Evolutionary conservation across 805 yeast species (phyloP).

Genomic region (Candida dajiaensis): DNA sequence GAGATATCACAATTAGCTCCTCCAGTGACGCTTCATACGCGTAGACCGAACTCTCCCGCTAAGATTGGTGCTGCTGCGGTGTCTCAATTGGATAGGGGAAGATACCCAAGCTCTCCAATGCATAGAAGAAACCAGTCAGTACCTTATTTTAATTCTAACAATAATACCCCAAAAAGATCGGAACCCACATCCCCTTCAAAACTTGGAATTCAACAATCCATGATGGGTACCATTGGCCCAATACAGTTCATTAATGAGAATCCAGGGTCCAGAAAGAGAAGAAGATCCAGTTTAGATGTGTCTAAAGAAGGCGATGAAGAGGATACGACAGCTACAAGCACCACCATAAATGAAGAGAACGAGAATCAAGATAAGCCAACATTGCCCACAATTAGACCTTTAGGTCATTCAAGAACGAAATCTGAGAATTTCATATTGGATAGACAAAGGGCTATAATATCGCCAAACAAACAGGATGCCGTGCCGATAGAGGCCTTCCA

Average conservation of each 20-base stretch:
- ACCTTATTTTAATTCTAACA: slow-evolving; percentile 22
- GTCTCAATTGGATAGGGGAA: slow-evolving; percentile 34
- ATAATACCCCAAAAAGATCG: slow-evolving; percentile 9
- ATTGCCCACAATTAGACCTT: neutral
- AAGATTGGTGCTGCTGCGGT: slow-evolving; percentile 71
- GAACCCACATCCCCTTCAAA: slow-evolving; percentile 15
- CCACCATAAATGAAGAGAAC: neutral
- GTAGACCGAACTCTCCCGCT: slow-evolving; percentile 57
- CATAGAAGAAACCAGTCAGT: slow-evolving; percentile 37
- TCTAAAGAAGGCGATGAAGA: neutral
- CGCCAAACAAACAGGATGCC: neutral
- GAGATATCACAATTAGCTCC: slow-evolving; percentile 13
- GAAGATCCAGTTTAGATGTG: slow-evolving; percentile 14
- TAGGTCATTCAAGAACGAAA: slow-evolving; percentile 15
- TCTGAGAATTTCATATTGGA: slow-evolving; percentile 15
- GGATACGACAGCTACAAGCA: neutral
- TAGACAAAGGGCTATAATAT: neutral
- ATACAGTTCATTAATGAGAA: slow-evolving; percentile 25
- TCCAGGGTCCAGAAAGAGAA: slow-evolving; percentile 23
- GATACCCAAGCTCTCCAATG: slow-evolving; percentile 21
- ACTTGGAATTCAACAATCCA: slow-evolving; percentile 11
- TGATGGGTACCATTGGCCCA: slow-evolving; percentile 24
- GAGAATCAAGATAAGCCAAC: slow-evolving; percentile 1
- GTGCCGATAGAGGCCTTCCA: neutral
- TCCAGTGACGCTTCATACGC: slow-evolving; percentile 13